These are phyloP conservation scores for Dendrobium officinale DNA, from an alignment of 106 monocot species.

Conservation along the genomic window DNA sequence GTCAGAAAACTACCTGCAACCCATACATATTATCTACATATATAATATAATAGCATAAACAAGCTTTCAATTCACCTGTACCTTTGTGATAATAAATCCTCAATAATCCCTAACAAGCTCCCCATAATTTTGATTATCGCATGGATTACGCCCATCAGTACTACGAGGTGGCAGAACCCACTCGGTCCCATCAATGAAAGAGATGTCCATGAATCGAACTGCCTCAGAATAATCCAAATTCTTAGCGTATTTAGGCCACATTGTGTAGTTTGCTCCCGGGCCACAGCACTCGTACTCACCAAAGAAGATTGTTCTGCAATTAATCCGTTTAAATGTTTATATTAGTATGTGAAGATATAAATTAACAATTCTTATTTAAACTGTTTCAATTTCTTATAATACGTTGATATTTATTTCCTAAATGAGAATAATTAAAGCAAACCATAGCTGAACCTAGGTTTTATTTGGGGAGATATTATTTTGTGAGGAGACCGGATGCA, in stretches of 20 bases:
- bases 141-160: not conserved
- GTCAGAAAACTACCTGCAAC: too few relatives aligned
- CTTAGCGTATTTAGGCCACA: slow-evolving; percentile 23
- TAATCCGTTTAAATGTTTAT: not conserved
- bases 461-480: too few relatives aligned
- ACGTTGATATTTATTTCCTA: too few relatives aligned
- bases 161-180: slow-evolving; percentile 27
- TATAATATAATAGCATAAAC: too few relatives aligned
- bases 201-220: slow-evolving; percentile 37
- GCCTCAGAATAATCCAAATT: slow-evolving; percentile 29
- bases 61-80: too few relatives aligned
- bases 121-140: not conserved
- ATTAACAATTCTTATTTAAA: too few relatives aligned
- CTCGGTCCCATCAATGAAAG: slow-evolving; percentile 35
- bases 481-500: too few relatives aligned
- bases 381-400: too few relatives aligned
- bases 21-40: too few relatives aligned
- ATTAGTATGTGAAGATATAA: too few relatives aligned
- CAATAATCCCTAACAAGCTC: not conserved
- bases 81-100: not conserved
- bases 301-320: slow-evolving; percentile 31
- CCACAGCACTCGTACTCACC: slow-evolving; percentile 39
- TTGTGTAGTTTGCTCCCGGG: slow-evolving; percentile 30
- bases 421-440: not conserved
- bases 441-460: not conserved